Evolutionary conservation across 208 protist genomes (phyloP), one percentile per base, ranked within the genome.

Genomic region (Borovskyia barvae): DNA sequence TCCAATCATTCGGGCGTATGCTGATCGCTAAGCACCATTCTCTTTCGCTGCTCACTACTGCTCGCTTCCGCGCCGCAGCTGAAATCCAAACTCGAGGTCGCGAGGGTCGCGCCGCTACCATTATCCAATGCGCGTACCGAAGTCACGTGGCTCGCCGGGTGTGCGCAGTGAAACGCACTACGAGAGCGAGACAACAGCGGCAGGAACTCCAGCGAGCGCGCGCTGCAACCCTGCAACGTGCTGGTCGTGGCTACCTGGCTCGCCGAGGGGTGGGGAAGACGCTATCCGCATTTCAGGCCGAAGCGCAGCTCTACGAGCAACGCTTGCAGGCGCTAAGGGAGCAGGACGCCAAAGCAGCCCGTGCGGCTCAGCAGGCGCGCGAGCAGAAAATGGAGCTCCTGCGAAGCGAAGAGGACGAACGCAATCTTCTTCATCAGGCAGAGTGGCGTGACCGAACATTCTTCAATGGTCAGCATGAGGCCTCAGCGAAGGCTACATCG

Each of bases 1-100:
- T 94, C 19, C 87, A 94, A 66, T 66, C 84, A 0, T 90, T 90
- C 50, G 81, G 72, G 12, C 72, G 87, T 25, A 78, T 77, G 72
- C 60, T 94, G 43, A 78, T 87, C 46, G 75, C 61, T 9, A 51
- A 57, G 35, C 46, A 74, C 15, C 58, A 70, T 11, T 48, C 70
- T 0, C 32, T 67, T 3, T 65, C 78, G 9, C 40, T 74, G 1
- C 75, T 94, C 24, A 77, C 62, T 17, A 40, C 49, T 8, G 80
- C 82, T 8, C 74, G 85, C 15, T 51, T 73, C 12, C 77, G 76
- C 20, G 84, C 77, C 12, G 87, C 84, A 1, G 46, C 74, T 20
- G 71, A 68, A 17, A 82, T 90, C 40, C 58, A 63, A 42, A 63
- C 56, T 19, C 57, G 50, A 25, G 57, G 52, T 14, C 37, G 24